phyloP scores from a whole-genome alignment of 1,284 basidiomycete species.

The Heterobasidion parviporum region DNA sequence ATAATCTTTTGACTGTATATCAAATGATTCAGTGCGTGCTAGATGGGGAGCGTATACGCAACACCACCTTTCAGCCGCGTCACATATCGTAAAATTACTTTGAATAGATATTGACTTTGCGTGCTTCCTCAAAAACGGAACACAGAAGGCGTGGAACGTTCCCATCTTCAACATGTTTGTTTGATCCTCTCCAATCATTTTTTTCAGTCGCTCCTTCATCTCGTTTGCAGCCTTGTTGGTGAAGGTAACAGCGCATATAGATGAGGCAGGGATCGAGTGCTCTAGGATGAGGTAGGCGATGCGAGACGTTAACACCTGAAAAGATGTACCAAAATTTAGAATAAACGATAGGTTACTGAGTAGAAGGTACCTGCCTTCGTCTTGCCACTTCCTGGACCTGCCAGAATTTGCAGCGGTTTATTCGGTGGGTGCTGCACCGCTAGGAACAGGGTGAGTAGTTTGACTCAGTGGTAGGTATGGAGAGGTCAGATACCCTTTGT shows the following conservation, averaged over 20 bases:
- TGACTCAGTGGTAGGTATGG: no score
- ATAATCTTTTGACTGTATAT: constrained; percentile 57
- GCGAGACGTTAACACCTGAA: constrained; percentile 69
- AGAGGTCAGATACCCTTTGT: not conserved
- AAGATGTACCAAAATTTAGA: constrained; percentile 16
- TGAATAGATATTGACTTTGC: constrained; percentile 52
- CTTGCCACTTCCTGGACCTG: constrained; percentile 79
- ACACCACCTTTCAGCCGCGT: constrained; percentile 73
- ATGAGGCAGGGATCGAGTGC: constrained; percentile 45
- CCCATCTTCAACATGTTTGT: constrained; percentile 65
- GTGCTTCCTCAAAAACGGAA: constrained; percentile 62
- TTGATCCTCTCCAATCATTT: constrained; percentile 60
- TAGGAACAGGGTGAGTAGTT: constrained; percentile 17
- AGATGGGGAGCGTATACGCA: no score
- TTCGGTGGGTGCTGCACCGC: constrained; percentile 61
- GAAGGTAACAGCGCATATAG: constrained; percentile 78
- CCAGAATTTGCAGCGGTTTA: constrained; percentile 73
- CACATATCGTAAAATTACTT: constrained; percentile 78
- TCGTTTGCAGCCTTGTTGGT: constrained; percentile 89
- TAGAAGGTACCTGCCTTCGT: constrained; percentile 32
- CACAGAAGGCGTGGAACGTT: constrained; percentile 83
- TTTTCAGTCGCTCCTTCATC: constrained; percentile 70
- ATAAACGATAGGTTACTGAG: not conserved
- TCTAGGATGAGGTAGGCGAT: constrained; percentile 70
- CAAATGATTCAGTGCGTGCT: no score